phyloP scores from a whole-genome alignment of 78 protist genomes.

The Dictyostelium citrinum region DNA sequence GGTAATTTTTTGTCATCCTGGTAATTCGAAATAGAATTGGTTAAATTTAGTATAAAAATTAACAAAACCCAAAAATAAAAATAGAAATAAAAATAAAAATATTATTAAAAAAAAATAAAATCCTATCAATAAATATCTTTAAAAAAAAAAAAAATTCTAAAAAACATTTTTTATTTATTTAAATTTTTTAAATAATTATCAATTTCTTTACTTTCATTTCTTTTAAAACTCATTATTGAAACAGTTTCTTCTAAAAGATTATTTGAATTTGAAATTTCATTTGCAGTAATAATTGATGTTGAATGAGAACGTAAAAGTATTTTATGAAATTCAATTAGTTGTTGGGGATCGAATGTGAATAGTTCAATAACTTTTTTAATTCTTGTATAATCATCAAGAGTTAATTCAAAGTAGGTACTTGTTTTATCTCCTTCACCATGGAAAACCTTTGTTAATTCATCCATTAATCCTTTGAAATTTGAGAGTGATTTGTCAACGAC shows the following conservation, averaged over 20 bases:
- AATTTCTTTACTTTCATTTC: not conserved
- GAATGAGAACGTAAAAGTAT: not conserved
- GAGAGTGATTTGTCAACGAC: not conserved
- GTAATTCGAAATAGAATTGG: too few relatives aligned
- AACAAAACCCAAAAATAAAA: not conserved
- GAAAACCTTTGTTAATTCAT: not conserved
- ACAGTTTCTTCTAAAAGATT: not conserved
- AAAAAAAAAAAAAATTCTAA: not conserved
- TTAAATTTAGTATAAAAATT: too few relatives aligned
- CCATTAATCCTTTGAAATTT: not conserved
- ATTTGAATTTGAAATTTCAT: not conserved
- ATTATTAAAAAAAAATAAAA: not conserved
- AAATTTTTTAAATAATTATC: not conserved
- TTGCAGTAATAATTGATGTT: not conserved
- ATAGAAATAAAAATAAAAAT: not conserved
- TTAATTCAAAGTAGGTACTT: not conserved
- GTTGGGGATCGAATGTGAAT: not conserved
- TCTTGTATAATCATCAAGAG: constrained; percentile 1
- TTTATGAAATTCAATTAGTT: constrained; percentile 37
- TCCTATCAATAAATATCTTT: too few relatives aligned
- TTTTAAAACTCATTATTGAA: not conserved
- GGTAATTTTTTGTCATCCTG: not conserved
- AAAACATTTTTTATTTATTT: not conserved
- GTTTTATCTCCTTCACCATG: constrained; percentile 55
- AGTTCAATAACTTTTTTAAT: constrained; percentile 20